phyloP scores from a whole-genome alignment of 257 asterid species.

The Coffea eugenioides region DNA sequence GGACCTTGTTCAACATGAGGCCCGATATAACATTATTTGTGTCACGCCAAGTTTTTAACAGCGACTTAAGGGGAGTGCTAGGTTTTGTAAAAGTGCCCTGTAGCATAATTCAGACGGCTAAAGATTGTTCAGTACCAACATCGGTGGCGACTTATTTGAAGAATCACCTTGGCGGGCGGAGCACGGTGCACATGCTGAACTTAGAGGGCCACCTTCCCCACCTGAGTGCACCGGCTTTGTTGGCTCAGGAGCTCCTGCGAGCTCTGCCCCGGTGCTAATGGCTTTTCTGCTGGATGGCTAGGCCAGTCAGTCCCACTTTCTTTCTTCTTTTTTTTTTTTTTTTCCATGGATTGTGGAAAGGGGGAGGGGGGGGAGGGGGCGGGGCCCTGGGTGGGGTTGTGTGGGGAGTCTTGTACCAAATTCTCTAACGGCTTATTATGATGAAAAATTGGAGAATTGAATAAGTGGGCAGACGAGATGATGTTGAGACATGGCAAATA shows the following conservation, averaged over 20 bases:
- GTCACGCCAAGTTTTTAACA: slow-evolving; percentile 61
- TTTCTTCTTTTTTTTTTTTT: too few relatives aligned
- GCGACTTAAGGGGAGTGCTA: slow-evolving; percentile 68
- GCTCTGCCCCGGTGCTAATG: slow-evolving; percentile 37
- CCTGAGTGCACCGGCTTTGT: slow-evolving; percentile 76
- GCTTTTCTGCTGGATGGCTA: background rate
- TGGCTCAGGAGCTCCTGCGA: slow-evolving; percentile 73
- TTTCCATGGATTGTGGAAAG: too few relatives aligned
- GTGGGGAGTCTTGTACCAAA: background rate
- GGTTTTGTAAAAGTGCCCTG: slow-evolving; percentile 85
- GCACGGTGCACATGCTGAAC: slow-evolving; percentile 61
- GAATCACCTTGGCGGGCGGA: slow-evolving; percentile 79
- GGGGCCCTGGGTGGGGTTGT: too few relatives aligned
- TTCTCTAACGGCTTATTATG: background rate
- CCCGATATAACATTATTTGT: slow-evolving; percentile 89
- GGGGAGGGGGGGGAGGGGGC: too few relatives aligned
- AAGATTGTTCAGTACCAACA: slow-evolving; percentile 77
- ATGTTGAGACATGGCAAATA: slow-evolving; percentile 26
- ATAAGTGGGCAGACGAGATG: slow-evolving; percentile 7
- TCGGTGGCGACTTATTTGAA: slow-evolving; percentile 72
- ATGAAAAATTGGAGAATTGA: background rate
- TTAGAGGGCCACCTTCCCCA: slow-evolving; percentile 89
- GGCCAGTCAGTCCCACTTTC: background rate
- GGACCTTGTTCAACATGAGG: slow-evolving; percentile 85
- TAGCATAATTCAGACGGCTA: slow-evolving; percentile 75